Evolutionary conservation across 371 early-diverging fungal genomes (phyloP).

Genomic region (Apophysomyces ossiformis): DNA sequence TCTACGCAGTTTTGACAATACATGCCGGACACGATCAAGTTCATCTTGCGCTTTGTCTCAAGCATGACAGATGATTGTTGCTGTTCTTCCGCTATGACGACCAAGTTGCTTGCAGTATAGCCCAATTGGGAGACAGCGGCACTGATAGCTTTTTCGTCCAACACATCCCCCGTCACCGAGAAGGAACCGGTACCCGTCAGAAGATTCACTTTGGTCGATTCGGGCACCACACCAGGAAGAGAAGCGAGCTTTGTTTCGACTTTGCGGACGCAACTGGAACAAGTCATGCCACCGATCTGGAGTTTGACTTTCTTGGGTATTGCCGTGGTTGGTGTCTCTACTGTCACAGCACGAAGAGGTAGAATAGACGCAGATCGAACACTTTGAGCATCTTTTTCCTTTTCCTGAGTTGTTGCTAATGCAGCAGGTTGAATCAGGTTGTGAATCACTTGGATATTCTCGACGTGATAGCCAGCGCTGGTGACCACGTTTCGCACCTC

Average conservation of each 20-base stretch:
- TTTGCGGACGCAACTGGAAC: conserved; percentile 75
- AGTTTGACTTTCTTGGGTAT: conserved; percentile 49
- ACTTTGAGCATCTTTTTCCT: not conserved
- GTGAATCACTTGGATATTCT: conserved; percentile 51
- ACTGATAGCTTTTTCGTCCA: conserved; percentile 40
- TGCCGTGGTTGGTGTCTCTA: conserved; percentile 29
- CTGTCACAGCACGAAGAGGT: conserved; percentile 33
- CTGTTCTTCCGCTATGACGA: conserved; percentile 28
- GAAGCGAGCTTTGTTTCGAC: conserved; percentile 63
- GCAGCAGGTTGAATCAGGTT: conserved; percentile 44
- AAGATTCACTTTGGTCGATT: conserved; percentile 45
- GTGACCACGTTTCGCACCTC: conserved; percentile 34
- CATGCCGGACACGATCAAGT: conserved; percentile 66
- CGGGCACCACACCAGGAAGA: conserved; percentile 59
- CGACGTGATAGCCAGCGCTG: conserved; percentile 42
- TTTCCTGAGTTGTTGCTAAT: not conserved
- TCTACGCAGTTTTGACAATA: conserved; percentile 68
- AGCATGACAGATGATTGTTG: not conserved
- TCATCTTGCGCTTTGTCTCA: conserved; percentile 19
- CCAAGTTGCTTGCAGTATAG: conserved; percentile 55
- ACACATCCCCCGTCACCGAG: conserved; percentile 33
- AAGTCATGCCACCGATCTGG: conserved; percentile 75
- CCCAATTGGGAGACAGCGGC: conserved; percentile 64
- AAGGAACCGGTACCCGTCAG: conserved; percentile 52
- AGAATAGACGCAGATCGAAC: conserved; percentile 15